Base-by-base conservation (phyloP, 192 early-diverging fungal genomes). In the Chytriomyces hyalinus region DNA sequence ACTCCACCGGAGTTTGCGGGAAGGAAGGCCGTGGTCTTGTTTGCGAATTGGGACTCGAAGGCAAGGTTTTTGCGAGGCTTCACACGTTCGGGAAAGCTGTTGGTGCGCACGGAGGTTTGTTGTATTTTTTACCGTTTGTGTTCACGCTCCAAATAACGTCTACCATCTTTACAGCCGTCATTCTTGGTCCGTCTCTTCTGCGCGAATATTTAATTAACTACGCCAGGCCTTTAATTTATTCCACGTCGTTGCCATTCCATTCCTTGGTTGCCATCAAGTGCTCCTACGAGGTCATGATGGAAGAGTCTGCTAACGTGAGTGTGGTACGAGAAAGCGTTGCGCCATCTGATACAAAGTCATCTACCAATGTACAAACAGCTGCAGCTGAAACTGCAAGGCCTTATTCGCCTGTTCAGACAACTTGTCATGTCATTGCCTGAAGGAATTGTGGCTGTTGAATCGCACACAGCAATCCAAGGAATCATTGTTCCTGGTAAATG, bases 81-180 rank as follows among this genome's bases (percentile, higher is more conserved):
- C 90, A 92, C 75, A 95, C 94, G 11, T 95, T 95, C 82, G 92
- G 94, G 46, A 95, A 95, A 70, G 92, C 91, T 2, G 78, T 94
- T 48, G 93, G 91, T 17, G 85, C 87, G 26, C 93, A 93, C 77
- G 94, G 94, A 83, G 92, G 92, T 93, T 76, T 47, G 17, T 76
- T 47, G 17, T 44, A 24, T 57, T 47, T 6, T 47, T 68, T 11
- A 49, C 47, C 36, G 4, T 36, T 36, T 36, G 53, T 57, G 53
- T 57, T 20, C 53, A 20, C 53, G 0, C 20, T 0, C 53, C 13
- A 57, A 20, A 57, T 36, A 13, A 20, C n/a, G 72, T 28, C 0
- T 63, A 24, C 6, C 15, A 45, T 15, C 20, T 75, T 59, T 17
- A 5, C 77, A 92, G 94, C 93, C n/a, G 91, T 87, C 17, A 81